Evolutionary conservation across 2,329 filamentous ascomycete species (phyloP), one percentile per base, ranked within the genome.

Genomic region (Cyphellophora europaea): DNA sequence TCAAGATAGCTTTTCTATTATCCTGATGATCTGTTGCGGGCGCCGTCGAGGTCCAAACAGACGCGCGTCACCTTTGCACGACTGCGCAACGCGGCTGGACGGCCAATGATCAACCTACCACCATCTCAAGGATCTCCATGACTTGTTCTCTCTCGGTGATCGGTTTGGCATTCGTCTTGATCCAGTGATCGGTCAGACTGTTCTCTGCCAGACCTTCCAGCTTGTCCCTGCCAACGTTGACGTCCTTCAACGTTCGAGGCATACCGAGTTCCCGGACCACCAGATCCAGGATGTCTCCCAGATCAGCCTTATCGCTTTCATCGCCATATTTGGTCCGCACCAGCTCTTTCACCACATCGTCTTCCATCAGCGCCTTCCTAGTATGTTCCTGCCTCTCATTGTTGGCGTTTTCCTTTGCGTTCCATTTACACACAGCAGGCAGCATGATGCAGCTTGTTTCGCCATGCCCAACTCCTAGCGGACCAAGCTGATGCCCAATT

Each of bases 361-460:
- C 54, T 3, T 45, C 38, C 48, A 64, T 61, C 4, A 73, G 50
- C 5, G 63, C 55, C 4, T 61, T 48, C 5, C 52, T 49, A 2
- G 67, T 53, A 2, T 52, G 53, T 6, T 51, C 46, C 50, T 72
- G 70, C 12, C 61, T 53, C 6, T 59, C 57, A 6, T 53, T 51
- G 18, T 65, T 66, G 3, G 59, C 58, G 5, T 62, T 61, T 32
- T 61, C 51, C 21, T 49, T 51, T 2, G 58, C 56, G 38, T 77
- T 79, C 48, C 62, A 77, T 48, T 67, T 70, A 48, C 69, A 69
- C 5, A 78, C 71, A 1, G 67, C 63, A 0, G 73, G 72, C 21
- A 69, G 58, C 36, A 73, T 57, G 30, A 70, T 66, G 48, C 66
- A 78, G 44, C 67, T 73, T 17, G 72, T 78, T 51, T 75, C 72